Evolutionary conservation across 148 eudicot species (phyloP).

Genomic region (Chenopodium quinoa): DNA sequence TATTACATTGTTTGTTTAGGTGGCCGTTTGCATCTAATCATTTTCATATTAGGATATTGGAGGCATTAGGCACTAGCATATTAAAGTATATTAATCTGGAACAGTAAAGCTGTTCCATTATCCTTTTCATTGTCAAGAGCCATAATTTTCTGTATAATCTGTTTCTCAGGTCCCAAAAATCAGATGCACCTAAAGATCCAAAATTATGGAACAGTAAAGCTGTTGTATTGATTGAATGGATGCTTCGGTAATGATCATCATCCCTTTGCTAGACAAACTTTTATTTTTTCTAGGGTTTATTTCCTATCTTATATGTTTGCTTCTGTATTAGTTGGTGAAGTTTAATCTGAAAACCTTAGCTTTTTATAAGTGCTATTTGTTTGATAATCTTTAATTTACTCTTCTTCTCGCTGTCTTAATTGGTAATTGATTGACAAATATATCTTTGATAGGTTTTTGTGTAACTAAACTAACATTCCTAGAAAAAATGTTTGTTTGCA

Average conservation of each 20-base stretch:
- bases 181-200: constrained; percentile 34
- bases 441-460: neutral
- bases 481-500: constrained; percentile 15
- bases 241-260: constrained; percentile 51
- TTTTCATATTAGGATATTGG: neutral
- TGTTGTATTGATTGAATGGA: constrained; percentile 46
- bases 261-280: neutral
- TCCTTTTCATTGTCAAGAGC: constrained; percentile 1
- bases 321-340: neutral
- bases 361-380: neutral
- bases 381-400: neutral
- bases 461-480: constrained; percentile 9
- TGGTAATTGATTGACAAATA: neutral
- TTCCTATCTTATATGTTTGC: neutral
- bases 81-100: constrained; percentile 11
- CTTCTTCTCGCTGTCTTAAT: neutral
- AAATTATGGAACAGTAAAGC: constrained; percentile 53
- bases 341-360: neutral
- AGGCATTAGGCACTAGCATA: neutral
- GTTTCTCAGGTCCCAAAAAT: constrained; percentile 43
- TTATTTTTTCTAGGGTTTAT: neutral
- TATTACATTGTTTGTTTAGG: neutral
- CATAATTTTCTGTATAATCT: constrained; percentile 6
- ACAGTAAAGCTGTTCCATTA: neutral
- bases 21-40: neutral